Evolutionary conservation across 306 rosid genomes (phyloP).

Genomic region (Lablab purpureus): DNA sequence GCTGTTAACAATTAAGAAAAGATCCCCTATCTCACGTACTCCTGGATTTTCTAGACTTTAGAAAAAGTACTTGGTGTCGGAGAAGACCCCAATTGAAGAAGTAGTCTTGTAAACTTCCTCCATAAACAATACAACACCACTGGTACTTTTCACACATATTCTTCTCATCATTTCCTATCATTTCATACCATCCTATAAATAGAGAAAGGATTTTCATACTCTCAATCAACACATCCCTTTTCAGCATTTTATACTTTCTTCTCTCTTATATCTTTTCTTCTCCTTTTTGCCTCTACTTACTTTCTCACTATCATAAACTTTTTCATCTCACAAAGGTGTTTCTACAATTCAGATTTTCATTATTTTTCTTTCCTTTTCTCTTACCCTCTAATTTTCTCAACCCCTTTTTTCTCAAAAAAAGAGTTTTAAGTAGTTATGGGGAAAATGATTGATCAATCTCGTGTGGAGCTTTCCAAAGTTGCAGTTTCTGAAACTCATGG

Average conservation of each 20-base stretch:
- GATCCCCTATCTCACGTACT: slow-evolving; percentile 52
- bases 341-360: background rate
- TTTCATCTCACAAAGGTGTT: background rate
- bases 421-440: slow-evolving; percentile 51
- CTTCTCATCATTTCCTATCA: slow-evolving; percentile 47
- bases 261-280: slow-evolving; percentile 9
- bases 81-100: slow-evolving; percentile 44
- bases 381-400: background rate
- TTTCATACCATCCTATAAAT: slow-evolving; percentile 51
- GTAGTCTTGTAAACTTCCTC: slow-evolving; percentile 49
- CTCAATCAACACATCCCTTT: slow-evolving; percentile 52
- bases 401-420: background rate
- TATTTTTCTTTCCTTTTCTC: background rate
- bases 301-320: slow-evolving; percentile 11
- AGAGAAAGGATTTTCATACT: slow-evolving; percentile 18
- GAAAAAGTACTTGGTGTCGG: slow-evolving; percentile 35
- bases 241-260: background rate
- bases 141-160: slow-evolving; percentile 64
- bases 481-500: slow-evolving; percentile 89
- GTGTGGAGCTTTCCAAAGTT: slow-evolving; percentile 62
- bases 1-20: slow-evolving; percentile 59
- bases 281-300: background rate
- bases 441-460: slow-evolving; percentile 54
- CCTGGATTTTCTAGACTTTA: slow-evolving; percentile 29
- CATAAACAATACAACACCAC: slow-evolving; percentile 29